Conservation (phyloP, 2,329 filamentous ascomycete species). For the Knufia petricola region DNA sequence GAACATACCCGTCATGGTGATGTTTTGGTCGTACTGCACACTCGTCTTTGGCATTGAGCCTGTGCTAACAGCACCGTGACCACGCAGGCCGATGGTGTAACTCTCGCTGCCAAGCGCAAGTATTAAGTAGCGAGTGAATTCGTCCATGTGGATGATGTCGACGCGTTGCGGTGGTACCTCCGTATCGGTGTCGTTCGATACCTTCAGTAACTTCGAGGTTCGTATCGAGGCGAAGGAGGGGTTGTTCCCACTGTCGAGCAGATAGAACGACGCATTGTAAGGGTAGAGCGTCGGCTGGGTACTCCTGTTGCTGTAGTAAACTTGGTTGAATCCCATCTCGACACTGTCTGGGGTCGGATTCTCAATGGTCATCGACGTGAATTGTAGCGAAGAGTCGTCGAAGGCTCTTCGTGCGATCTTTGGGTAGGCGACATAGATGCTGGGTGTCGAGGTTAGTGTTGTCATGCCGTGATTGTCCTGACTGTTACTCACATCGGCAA, state of each 20-base stretch:
- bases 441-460: conserved; percentile 20
- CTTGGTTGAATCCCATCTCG: conserved; percentile 39
- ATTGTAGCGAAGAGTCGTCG: conserved; percentile 41
- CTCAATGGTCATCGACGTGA: conserved; percentile 43
- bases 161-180: conserved; percentile 36
- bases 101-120: conserved; percentile 41
- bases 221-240: conserved; percentile 36
- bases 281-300: conserved; percentile 46
- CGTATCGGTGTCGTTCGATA: conserved; percentile 34
- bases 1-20: conserved; percentile 47
- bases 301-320: conserved; percentile 39
- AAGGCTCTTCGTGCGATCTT: conserved; percentile 48
- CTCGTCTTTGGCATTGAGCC: conserved; percentile 40
- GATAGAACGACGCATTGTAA: conserved; percentile 44
- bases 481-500: conserved; percentile 44
- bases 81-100: conserved; percentile 42
- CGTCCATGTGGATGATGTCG: conserved; percentile 33
- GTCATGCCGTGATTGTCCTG: not conserved
- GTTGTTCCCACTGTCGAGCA: conserved; percentile 32
- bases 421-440: conserved; percentile 51
- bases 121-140: conserved; percentile 43
- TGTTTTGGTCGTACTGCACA: conserved; percentile 47
- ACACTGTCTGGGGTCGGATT: conserved; percentile 42
- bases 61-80: conserved; percentile 43
- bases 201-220: conserved; percentile 36